Conservation (phyloP, 2,329 filamentous ascomycete species). For the Fusarium paranaense region DNA sequence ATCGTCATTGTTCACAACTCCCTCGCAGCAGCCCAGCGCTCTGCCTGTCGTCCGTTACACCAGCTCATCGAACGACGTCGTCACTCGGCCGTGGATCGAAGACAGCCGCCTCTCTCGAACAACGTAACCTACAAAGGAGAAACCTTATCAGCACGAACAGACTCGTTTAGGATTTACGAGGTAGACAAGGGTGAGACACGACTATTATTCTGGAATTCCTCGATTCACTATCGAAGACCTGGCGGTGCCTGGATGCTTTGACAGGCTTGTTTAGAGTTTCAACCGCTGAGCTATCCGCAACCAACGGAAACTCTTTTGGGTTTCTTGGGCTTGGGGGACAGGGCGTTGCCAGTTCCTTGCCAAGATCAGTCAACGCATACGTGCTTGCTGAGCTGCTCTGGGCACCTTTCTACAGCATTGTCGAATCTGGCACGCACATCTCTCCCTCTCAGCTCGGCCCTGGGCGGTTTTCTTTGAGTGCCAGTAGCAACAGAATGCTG, state of each 20-base stretch:
- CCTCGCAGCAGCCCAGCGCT: constrained; percentile 34
- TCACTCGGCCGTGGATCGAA: constrained; percentile 31
- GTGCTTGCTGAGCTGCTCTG: not conserved
- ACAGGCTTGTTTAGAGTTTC: not conserved
- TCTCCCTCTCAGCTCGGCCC: not conserved
- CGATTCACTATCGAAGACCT: constrained; percentile 4
- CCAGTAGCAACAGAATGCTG: not conserved
- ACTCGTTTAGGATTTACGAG: constrained; percentile 2
- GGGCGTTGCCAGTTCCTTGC: not conserved
- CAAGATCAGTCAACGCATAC: not conserved
- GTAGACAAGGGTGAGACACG: constrained; percentile 39
- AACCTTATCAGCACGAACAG: not conserved
- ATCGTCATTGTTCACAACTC: constrained; percentile 37
- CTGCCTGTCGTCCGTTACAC: constrained; percentile 39
- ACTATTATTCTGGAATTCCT: constrained; percentile 22
- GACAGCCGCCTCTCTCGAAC: constrained; percentile 17
- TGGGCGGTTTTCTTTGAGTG: not conserved
- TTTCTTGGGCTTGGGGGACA: not conserved
- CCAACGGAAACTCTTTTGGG: not conserved
- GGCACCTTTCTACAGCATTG: not conserved
- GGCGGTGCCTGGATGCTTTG: not conserved
- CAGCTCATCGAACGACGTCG: constrained; percentile 32
- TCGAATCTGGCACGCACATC: not conserved
- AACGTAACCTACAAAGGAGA: constrained; percentile 18
- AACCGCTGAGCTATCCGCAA: not conserved